phyloP scores from a whole-genome alignment of 1,284 basidiomycete genomes.

The Pascua sp. region DNA sequence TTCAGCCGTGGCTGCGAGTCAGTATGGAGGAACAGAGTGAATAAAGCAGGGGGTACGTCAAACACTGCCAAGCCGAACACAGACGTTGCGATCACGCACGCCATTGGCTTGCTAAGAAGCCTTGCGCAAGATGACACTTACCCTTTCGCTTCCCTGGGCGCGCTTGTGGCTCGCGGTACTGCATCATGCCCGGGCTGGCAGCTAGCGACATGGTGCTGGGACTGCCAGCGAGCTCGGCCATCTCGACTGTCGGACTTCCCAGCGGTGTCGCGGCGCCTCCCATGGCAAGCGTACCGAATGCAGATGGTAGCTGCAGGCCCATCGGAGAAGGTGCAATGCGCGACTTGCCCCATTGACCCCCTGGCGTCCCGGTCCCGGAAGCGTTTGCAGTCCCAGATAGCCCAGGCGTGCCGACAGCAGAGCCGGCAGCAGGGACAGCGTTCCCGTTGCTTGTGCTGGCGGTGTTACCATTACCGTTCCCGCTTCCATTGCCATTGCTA shows the following conservation, averaged over 20 bases:
- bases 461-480: not conserved
- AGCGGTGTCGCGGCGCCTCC: slow-evolving; percentile 29
- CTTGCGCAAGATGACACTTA: slow-evolving; percentile 11
- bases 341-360: not conserved
- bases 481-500: not conserved
- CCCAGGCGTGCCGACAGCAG: no score
- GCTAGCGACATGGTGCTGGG: slow-evolving; percentile 3
- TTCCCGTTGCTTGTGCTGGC: not conserved
- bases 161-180: slow-evolving; percentile 40
- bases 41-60: no score
- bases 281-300: slow-evolving; percentile 41
- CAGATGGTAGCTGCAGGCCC: slow-evolving; percentile 33
- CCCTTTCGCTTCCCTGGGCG: slow-evolving; percentile 45
- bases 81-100: no score
- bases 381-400: not conserved
- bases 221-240: slow-evolving; percentile 26
- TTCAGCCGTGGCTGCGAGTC: slow-evolving; percentile 26
- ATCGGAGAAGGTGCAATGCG: slow-evolving; percentile 20
- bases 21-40: not conserved
- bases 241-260: slow-evolving; percentile 40
- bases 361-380: not conserved
- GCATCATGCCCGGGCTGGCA: slow-evolving; percentile 39
- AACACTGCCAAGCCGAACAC: no score
- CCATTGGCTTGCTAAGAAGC: no score
- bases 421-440: not conserved